A percentile compares a stretch with the other conserved stretches of the same genome.
Conservation (phyloP, 306 rosid species). For the Canavalia ensiformis region DNA sequence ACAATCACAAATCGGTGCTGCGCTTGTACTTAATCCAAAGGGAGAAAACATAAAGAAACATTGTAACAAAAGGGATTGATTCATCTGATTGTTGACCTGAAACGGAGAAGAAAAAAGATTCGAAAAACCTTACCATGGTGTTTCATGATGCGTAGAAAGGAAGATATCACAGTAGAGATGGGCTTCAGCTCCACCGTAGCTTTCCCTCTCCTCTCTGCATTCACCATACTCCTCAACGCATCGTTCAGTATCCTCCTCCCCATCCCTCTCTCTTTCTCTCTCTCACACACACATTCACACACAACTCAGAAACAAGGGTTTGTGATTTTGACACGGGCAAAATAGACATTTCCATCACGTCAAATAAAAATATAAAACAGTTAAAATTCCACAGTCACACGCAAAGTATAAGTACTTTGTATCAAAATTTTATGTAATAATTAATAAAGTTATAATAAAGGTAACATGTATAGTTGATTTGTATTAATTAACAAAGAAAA, state of each 20-base stretch:
- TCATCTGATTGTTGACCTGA: background rate
- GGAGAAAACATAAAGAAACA: background rate
- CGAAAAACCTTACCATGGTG: conserved; percentile 64
- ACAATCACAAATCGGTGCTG: background rate
- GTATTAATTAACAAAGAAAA: too few species aligned
- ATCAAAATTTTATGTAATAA: too few species aligned
- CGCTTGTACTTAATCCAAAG: too few species aligned
- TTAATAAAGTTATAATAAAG: too few species aligned
- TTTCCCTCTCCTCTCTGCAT: conserved; percentile 85
- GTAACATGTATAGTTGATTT: too few species aligned
- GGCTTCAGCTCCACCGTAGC: conserved; percentile 76
- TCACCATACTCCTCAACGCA: conserved; percentile 81
- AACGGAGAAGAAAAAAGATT: too few species aligned
- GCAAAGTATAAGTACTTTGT: background rate
- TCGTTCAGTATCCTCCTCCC: conserved; percentile 87
- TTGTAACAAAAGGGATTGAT: background rate
- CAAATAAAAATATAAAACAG: too few species aligned
- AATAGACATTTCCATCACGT: too few species aligned
- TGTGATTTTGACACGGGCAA: too few species aligned
- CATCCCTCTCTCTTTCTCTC: conserved; percentile 47
- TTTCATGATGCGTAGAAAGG: conserved; percentile 64
- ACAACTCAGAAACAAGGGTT: too few species aligned
- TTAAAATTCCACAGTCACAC: background rate
- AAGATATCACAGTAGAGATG: conserved; percentile 65
- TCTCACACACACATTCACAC: too few species aligned